phyloP scores from a whole-genome alignment of 495 filamentous ascomycete species.

The Xylaria castorea region DNA sequence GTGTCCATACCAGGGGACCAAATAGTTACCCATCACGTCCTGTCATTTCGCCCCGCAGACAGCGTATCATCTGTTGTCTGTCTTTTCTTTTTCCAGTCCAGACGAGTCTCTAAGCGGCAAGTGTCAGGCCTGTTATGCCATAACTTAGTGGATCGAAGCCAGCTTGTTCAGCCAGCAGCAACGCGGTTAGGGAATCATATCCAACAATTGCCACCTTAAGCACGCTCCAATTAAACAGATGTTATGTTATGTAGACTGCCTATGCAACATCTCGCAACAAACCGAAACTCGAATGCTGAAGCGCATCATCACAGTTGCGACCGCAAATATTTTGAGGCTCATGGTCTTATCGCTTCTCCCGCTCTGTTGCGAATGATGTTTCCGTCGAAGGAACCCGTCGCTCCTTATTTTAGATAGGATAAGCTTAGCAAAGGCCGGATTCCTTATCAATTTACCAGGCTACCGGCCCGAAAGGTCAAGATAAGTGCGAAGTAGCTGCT shows the following conservation, averaged over 20 bases:
- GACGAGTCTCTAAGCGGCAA: background rate
- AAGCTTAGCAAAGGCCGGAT: background rate
- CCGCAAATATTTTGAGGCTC: background rate
- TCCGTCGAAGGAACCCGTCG: background rate
- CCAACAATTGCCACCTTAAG: background rate
- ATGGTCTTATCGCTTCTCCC: background rate
- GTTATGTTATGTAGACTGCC: background rate
- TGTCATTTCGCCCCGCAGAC: slow-evolving; percentile 12
- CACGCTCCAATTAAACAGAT: background rate
- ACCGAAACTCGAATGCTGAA: background rate
- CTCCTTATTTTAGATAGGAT: background rate
- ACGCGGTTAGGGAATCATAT: background rate
- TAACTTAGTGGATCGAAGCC: background rate
- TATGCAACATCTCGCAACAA: background rate
- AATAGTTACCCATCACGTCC: background rate
- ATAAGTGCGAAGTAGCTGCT: background rate
- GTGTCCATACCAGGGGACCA: background rate
- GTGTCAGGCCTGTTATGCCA: background rate
- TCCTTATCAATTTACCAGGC: background rate
- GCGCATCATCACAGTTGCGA: background rate
- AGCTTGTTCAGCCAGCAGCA: background rate
- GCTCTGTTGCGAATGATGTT: background rate
- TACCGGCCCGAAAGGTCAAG: background rate
- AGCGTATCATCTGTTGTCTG: background rate
- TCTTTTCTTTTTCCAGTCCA: background rate